phyloP scores from a whole-genome alignment of 2,329 filamentous ascomycete genomes.

The Leptographium radiaticola region DNA sequence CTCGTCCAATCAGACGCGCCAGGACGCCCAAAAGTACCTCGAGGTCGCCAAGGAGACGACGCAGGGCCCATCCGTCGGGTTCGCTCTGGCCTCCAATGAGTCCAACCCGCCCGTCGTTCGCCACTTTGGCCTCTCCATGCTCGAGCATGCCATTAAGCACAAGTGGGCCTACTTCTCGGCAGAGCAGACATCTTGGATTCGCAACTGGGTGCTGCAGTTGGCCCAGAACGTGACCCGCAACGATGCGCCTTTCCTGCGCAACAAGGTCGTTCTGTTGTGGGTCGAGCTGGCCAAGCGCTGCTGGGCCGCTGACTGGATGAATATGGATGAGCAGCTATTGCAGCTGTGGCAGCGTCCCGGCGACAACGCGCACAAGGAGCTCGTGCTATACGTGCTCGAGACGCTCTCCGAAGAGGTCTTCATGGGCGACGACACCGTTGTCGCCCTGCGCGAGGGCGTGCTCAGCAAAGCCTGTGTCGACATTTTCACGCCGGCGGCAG shows the following conservation, averaged over 20 bases:
- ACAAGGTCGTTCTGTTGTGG: constrained; percentile 92
- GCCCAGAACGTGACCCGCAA: constrained; percentile 55
- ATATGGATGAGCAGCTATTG: constrained; percentile 80
- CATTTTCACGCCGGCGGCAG: constrained; percentile 70
- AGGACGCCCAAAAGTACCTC: constrained; percentile 73
- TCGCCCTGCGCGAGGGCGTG: constrained; percentile 67
- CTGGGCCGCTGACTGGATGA: constrained; percentile 87
- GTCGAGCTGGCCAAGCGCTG: constrained; percentile 85
- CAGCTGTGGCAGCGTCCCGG: constrained; percentile 65
- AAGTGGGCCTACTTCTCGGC: constrained; percentile 62
- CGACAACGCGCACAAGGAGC: constrained; percentile 57
- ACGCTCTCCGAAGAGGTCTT: constrained; percentile 91
- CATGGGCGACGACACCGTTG: constrained; percentile 75
- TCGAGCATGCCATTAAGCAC: constrained; percentile 82
- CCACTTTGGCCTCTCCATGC: constrained; percentile 83
- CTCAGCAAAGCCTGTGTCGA: constrained; percentile 86
- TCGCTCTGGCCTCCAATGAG: constrained; percentile 63
- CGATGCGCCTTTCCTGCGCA: constrained; percentile 74
- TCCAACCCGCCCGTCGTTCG: constrained; percentile 69
- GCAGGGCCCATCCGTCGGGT: constrained; percentile 76
- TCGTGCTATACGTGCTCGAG: constrained; percentile 81
- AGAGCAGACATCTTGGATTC: constrained; percentile 55
- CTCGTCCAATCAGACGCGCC: constrained; percentile 68
- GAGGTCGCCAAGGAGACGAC: constrained; percentile 70
- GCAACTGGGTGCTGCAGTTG: constrained; percentile 66